A percentile compares a stretch with the other conserved stretches of the same genome.
Conservation (phyloP, 2,329 filamentous ascomycete genomes). For the Pyricularia pennisetigena region DNA sequence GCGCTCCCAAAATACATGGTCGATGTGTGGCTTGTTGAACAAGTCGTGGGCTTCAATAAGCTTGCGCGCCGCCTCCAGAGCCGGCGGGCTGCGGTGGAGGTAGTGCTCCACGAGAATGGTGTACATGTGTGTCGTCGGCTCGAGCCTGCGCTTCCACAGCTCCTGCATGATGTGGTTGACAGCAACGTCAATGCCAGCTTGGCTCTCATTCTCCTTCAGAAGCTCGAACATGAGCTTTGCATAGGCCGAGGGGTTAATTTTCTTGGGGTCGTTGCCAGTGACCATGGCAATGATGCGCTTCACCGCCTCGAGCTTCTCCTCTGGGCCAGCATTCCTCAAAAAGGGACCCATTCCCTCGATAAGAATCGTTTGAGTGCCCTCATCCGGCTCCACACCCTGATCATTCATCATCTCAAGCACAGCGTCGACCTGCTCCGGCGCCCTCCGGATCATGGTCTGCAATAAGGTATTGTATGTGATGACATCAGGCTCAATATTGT, state of each 20-base stretch:
- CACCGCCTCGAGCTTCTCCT: conserved; percentile 42
- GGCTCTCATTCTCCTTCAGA: conserved; percentile 16
- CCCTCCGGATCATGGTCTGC: conserved; percentile 42
- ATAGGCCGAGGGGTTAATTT: neutral
- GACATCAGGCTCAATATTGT: conserved; percentile 45
- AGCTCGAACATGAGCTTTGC: neutral
- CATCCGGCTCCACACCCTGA: conserved; percentile 46
- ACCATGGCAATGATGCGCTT: conserved; percentile 50
- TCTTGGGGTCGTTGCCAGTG: neutral
- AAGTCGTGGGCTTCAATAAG: conserved; percentile 50
- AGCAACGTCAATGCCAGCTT: conserved; percentile 31
- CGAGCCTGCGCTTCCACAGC: conserved; percentile 44
- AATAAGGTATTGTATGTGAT: conserved; percentile 63
- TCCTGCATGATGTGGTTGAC: conserved; percentile 52
- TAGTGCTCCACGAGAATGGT: conserved; percentile 64
- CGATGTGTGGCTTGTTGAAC: conserved; percentile 24
- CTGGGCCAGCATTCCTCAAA: conserved; percentile 27
- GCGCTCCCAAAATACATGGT: conserved; percentile 61
- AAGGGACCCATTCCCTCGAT: conserved; percentile 32
- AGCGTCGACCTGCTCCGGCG: conserved; percentile 35
- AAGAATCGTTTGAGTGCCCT: conserved; percentile 65
- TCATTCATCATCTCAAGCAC: conserved; percentile 51
- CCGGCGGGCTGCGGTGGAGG: conserved; percentile 47
- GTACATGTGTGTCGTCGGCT: conserved; percentile 56
- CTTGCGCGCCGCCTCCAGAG: conserved; percentile 47